These are phyloP conservation scores for Penicillium sp. DNA, from an alignment of 2,329 filamentous ascomycete species.

Conservation along the genomic window DNA sequence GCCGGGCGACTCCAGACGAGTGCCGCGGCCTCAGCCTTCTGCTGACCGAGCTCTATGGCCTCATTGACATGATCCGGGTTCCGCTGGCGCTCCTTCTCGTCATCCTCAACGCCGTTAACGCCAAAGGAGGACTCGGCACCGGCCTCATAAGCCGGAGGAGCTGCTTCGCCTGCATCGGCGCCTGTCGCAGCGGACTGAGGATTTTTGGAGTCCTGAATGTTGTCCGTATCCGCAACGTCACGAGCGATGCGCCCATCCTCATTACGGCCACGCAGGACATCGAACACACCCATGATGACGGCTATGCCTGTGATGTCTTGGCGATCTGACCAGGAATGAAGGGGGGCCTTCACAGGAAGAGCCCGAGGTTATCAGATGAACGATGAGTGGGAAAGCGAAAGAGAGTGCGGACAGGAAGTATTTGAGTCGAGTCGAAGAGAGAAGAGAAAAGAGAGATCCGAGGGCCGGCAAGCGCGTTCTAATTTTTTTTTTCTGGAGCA, in stretches of 20 bases:
- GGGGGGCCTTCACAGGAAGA: background rate
- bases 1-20: slow-evolving; percentile 46
- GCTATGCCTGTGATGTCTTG: background rate
- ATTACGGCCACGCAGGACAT: slow-evolving; percentile 18
- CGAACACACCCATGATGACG: slow-evolving; percentile 19
- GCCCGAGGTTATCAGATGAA: background rate
- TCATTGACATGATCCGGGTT: slow-evolving; percentile 22
- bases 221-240: slow-evolving; percentile 7
- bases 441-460: background rate
- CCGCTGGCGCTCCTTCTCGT: slow-evolving; percentile 20
- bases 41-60: slow-evolving; percentile 21
- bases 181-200: slow-evolving; percentile 5
- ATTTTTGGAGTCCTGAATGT: slow-evolving; percentile 10
- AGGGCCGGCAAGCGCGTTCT: background rate
- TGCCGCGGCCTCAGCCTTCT: slow-evolving; percentile 48
- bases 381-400: no score
- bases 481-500: background rate
- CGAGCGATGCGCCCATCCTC: slow-evolving; percentile 16
- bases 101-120: slow-evolving; percentile 18
- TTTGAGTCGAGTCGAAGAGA: background rate
- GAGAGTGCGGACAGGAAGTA: background rate
- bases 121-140: slow-evolving; percentile 6
- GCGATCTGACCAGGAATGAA: background rate
- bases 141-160: background rate
- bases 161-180: background rate